Evolutionary conservation across 192 early-diverging fungal species (phyloP), one percentile per base, ranked within the genome.

Genomic region (Backusella psychrophila): DNA sequence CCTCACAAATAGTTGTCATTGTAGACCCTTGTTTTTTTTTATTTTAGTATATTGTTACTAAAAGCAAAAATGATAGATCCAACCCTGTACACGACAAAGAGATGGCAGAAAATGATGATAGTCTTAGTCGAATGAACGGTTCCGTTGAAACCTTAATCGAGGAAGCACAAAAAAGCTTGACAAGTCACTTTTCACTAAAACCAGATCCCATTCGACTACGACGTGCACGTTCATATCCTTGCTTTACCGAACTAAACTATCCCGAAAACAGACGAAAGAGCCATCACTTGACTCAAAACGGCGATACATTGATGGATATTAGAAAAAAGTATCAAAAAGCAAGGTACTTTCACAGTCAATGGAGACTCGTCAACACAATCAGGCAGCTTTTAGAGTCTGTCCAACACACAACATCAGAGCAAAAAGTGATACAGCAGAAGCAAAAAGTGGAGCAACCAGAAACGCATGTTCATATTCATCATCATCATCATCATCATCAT

Each of bases 281-380:
- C 42, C 26, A 33, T 63, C 23, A 63, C 14, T 23, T 23, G 4
- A 63, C 21, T 29, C 11, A 3, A 29, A 63, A 63, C 26, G 56
- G 56, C 29, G 56, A 63, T 63, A 63, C 23, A 12, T 23, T 29
- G 23, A 63, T 63, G 14, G 56, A 29, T 29, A 29, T 63, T 1
- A 63, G n/a, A 29, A 63, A 63, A 12, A 63, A 29, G 26, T 23
- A 69, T 17, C 68, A 69, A 69, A 35, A 69, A 69, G 21, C 35
- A 41, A 71, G 70, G n/a, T 71, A 71, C 15, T 29, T 49, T 71
- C 70, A 71, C 42, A 71, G 70, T 29, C 70, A 71, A 33, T 49
- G 44, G 42, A 49, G 49, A 44, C 7, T 71, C 9, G 12, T 44
- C 6, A 31, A 46, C 23, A 44, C 70, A 5, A 71, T 71, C 44